Base-by-base conservation (phyloP, 2,329 filamentous ascomycete genomes). In the Ascochyta clinopodiicola region DNA sequence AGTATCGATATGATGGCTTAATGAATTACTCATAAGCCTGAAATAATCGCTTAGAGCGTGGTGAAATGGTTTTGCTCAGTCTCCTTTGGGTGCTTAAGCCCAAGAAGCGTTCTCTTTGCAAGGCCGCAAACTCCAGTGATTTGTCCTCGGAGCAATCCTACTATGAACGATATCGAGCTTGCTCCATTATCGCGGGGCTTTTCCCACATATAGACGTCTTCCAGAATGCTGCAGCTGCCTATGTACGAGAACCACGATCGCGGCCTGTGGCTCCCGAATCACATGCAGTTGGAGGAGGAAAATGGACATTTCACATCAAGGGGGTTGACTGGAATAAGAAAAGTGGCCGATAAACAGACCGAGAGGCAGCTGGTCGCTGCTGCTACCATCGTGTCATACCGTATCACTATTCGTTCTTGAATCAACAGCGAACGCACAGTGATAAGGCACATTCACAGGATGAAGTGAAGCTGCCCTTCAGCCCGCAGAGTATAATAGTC, bases 271-370 rank as follows among this genome's bases (percentile, higher is more conserved):
- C 7, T 56, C 24, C 37, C 46, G 9, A 15, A 45, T 10, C 1
- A 46, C 15, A 13, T 17, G 4, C 42, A 24, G 3, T n/a, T 56
- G 21, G 37, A 51, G 21, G 47, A 46, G 43, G 36, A 19, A 19
- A 46, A 51, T 36, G 46, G 47, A 12, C 35, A 47, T 21, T 50
- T n/a, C 51, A 47, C 8, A 36, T 27, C 8, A 40, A 40, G 24
- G 36, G 36, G 27, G 4, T 7, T 29, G 3, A 24, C 15, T 8
- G 24, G 9, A 36, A 4, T 13, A 21, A 42, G 17, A 5, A 17
- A 17, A 8, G 19, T 13, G 15, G 24, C 31, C 15, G 17, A 15
- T 21, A 31, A 19, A 10, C 15, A 19, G 19, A 43, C 3, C 3
- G 10, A 12, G 3, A 19, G 6, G 15, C 21, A 37, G 15, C 2